These are phyloP conservation scores for Rossbeevera mucosa DNA, from an alignment of 768 basidiomycete species.

Conservation along the genomic window DNA sequence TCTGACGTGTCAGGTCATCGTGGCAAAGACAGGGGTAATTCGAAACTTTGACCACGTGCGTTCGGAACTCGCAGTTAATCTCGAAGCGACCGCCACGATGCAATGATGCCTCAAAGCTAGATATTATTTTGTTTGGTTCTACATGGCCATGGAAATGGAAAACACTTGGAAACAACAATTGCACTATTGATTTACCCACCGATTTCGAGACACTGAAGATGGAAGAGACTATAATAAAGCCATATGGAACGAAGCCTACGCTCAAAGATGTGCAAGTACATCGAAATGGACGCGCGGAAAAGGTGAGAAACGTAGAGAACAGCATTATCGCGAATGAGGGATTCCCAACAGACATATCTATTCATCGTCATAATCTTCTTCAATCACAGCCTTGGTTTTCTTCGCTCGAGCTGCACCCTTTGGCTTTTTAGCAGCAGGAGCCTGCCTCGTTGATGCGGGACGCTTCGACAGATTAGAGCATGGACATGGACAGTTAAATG, in stretches of 20 bases:
- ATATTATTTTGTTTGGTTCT: background rate
- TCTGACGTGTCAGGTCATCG: background rate
- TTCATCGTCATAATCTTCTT: conserved; percentile 38
- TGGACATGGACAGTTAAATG: background rate
- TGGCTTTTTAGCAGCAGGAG: conserved; percentile 40
- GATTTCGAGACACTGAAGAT: background rate
- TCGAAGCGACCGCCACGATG: background rate
- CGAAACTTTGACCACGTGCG: conserved; percentile 18
- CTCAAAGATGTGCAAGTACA: conserved; percentile 10
- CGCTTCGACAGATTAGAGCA: conserved; percentile 30
- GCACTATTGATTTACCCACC: background rate
- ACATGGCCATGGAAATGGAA: background rate
- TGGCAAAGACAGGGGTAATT: background rate
- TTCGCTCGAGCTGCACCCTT: conserved; percentile 29
- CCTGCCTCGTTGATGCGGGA: conserved; percentile 41
- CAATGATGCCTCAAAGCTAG: background rate
- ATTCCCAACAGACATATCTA: conserved; percentile 7
- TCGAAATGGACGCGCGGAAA: background rate
- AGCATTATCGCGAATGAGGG: background rate
- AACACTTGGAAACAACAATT: background rate
- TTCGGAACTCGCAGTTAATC: background rate
- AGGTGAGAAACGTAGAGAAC: conserved; percentile 5
- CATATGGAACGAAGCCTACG: conserved; percentile 3
- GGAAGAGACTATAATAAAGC: conserved; percentile 1
- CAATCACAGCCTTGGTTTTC: conserved; percentile 44